Conservation (phyloP, 225 moss, liverwort and hornwort genomes). For the Straminergon stramineum region DNA sequence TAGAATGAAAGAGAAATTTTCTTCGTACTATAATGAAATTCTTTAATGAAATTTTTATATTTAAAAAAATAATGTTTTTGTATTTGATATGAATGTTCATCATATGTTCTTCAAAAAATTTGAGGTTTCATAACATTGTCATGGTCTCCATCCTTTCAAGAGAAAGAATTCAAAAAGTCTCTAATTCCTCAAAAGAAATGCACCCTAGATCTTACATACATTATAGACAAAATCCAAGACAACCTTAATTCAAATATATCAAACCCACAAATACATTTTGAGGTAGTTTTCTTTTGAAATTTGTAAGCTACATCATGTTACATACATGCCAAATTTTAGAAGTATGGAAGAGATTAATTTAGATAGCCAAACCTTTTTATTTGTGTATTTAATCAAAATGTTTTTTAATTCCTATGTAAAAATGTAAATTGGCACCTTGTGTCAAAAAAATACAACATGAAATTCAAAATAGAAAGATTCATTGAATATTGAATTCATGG, state of each 20-base stretch:
- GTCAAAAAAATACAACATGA: not conserved
- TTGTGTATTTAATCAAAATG: fast-evolving
- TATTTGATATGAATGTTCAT: not conserved
- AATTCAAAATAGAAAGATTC: not conserved
- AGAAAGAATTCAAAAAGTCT: not conserved
- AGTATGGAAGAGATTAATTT: not conserved
- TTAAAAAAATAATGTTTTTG: not conserved
- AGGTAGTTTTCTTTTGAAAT: not conserved
- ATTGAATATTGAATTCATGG: not conserved
- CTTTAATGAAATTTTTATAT: too few relatives aligned
- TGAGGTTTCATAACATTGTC: not conserved
- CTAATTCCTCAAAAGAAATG: not conserved
- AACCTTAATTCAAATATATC: not conserved
- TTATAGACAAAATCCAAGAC: not conserved
- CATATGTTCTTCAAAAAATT: too few relatives aligned
- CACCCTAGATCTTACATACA: not conserved
- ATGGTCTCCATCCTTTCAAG: fast-evolving
- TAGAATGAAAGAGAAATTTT: not conserved
- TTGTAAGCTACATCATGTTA: not conserved
- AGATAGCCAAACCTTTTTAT: fast-evolving
- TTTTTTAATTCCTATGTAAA: not conserved
- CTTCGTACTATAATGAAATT: not conserved
- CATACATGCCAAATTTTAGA: not conserved
- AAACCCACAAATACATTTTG: not conserved
- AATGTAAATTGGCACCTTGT: not conserved